Base-by-base conservation (phyloP, 352 stramenopile genomes). In the Globisporangium splendens region DNA sequence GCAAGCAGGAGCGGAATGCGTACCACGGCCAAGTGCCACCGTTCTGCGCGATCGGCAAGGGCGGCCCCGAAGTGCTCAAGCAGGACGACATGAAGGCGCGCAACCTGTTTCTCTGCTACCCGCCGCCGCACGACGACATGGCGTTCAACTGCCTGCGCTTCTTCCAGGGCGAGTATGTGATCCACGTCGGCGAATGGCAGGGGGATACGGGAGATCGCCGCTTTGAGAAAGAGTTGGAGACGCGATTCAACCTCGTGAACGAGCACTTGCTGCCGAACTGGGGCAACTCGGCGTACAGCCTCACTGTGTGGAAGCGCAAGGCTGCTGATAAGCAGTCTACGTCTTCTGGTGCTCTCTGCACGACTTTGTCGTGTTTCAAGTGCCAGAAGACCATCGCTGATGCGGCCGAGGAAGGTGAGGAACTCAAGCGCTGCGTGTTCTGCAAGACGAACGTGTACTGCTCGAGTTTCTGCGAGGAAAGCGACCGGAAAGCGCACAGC, bases 401-500 rank as follows among this genome's bases (percentile, higher is more conserved):
- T 10, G 73, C 68, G 1, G 59, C 46, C 0, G 68, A 70, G 18
- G 75, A 87, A 42, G 62, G 57, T 15, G 64, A 73, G 13, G 57
- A 67, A 17, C 59, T 93, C 18, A 67, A 67, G 50, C 83, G 81
- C 39, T 93, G 83, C 44, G 66, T 83, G 54, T 53, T 93, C 15
- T 93, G 83, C 63, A 91, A 90, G 59, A 91, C 81, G 10, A 79
- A 88, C 56, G 69, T 85, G n/a, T 93, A 93, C 52, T 93, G 83
- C 68, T 89, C 75, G 22, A 39, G 58, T 8, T 66, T 61, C 5
- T 93, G 83, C 55, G 79, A 67, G 14, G 46, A 69, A 14, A 60
- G 48, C 43, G 72, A 88, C 38, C 56, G 60, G 3, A 63, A 61
- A 7, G 65, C 50, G 0, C 83, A 93, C 54, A 65, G 69, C 22